Evolutionary conservation across 2,329 filamentous ascomycete genomes (phyloP).

Genomic region (Karstenula rhodostoma): DNA sequence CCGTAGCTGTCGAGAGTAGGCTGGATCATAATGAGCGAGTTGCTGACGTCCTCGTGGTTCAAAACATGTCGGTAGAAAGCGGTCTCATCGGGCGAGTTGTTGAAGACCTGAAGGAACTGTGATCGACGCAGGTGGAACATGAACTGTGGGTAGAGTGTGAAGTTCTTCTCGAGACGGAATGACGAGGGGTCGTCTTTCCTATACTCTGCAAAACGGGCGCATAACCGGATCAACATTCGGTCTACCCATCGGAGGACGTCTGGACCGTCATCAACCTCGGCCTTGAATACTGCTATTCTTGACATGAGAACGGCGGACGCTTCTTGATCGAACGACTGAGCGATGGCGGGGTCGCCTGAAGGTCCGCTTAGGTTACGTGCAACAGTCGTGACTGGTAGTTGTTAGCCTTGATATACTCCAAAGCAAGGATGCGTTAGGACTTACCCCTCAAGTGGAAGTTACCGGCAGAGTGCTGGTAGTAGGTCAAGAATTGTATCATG

Average conservation of each 20-base stretch:
- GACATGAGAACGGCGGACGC: conserved; percentile 98
- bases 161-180: conserved; percentile 93
- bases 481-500: conserved; percentile 97
- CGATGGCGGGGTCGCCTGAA: conserved; percentile 91
- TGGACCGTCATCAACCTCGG: conserved; percentile 97
- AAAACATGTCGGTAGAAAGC: conserved; percentile 98
- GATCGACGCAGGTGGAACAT: conserved; percentile 99
- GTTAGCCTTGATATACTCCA: conserved; percentile 20
- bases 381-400: conserved; percentile 78
- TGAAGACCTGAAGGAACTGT: conserved; percentile 98
- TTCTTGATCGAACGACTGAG: conserved; percentile 98
- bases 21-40: conserved; percentile 98
- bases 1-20: conserved; percentile 97
- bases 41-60: conserved; percentile 96
- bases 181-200: conserved; percentile 97
- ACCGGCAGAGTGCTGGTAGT: conserved; percentile 96
- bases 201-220: conserved; percentile 96
- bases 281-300: conserved; percentile 98
- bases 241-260: conserved; percentile 98
- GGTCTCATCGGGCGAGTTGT: conserved; percentile 98
- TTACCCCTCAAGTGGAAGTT: conserved; percentile 84
- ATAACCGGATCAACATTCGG: conserved; percentile 95
- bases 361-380: conserved; percentile 91
- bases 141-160: conserved; percentile 97
- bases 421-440: not conserved